These are phyloP conservation scores for Triticum aestivum DNA, from an alignment of 176 grass and related monocot species.

Conservation along the genomic window DNA sequence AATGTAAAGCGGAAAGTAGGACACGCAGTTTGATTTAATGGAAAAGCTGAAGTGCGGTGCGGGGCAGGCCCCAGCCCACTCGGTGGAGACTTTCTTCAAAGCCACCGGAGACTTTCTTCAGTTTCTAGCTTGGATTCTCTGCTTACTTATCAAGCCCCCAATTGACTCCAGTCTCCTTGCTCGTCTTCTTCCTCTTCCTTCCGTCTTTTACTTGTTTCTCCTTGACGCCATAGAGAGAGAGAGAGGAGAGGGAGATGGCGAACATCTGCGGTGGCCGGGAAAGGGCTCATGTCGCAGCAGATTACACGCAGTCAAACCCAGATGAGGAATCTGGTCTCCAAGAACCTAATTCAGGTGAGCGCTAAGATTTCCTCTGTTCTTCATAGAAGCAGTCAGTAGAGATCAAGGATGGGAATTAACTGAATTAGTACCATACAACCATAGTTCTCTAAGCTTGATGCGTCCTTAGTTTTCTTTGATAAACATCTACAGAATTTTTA, in stretches of 20 bases:
- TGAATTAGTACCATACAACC: neutral
- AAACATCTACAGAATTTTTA: neutral
- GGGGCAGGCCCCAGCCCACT: no score
- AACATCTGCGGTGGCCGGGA: constrained; percentile 41
- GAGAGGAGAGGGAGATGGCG: constrained; percentile 37
- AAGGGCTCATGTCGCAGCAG: constrained; percentile 23
- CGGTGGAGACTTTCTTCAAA: no score
- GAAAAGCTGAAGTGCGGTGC: neutral
- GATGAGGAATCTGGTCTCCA: constrained; percentile 20
- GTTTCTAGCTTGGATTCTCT: neutral
- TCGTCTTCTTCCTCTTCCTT: neutral
- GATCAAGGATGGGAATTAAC: neutral
- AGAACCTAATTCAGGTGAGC: constrained; percentile 5
- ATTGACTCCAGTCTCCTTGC: no score
- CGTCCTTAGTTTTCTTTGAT: neutral
- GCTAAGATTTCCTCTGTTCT: neutral
- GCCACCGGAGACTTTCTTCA: neutral
- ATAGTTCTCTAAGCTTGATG: neutral
- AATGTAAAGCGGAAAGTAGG: neutral
- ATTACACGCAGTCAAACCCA: constrained; percentile 36
- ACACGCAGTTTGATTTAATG: neutral
- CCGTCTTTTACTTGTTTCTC: neutral
- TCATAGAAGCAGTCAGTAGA: neutral
- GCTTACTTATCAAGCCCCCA: no score
- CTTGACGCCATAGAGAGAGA: neutral